phyloP scores from a whole-genome alignment of 345 rosid genomes.

The Euphorbia tirucalli region DNA sequence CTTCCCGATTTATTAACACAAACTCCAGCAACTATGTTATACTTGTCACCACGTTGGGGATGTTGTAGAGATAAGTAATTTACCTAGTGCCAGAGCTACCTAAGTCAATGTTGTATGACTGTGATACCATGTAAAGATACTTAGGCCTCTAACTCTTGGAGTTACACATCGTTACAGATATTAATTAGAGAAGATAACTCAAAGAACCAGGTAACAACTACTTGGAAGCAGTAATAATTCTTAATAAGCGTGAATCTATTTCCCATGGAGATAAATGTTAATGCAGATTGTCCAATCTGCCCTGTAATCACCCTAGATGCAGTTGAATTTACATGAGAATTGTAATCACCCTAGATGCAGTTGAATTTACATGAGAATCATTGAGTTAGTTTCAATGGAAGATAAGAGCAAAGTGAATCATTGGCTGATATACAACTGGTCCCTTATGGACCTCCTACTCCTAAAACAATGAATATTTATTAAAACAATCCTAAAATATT shows the following conservation, averaged over 20 bases:
- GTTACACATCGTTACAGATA: too few species aligned
- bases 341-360: slow-evolving; percentile 3
- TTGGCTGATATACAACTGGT: slow-evolving; percentile 23
- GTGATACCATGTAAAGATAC: too few species aligned
- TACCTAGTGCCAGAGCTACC: too few species aligned
- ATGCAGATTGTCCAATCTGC: slow-evolving; percentile 12
- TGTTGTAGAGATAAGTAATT: too few species aligned
- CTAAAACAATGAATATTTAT: slow-evolving; percentile 16
- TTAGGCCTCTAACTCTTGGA: too few species aligned
- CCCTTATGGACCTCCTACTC: slow-evolving; percentile 16
- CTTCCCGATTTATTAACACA: too few species aligned
- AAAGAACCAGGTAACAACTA: neutral
- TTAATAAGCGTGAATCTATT: neutral
- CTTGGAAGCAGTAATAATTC: neutral
- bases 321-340: slow-evolving; percentile 1
- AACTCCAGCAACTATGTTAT: too few species aligned
- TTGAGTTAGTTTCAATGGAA: slow-evolving; percentile 13
- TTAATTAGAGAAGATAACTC: too few species aligned
- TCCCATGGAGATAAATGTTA: neutral
- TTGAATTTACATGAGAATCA: slow-evolving; percentile 32
- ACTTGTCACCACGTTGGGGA: too few species aligned
- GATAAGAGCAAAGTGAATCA: slow-evolving; percentile 2
- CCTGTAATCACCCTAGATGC: slow-evolving; percentile 1
- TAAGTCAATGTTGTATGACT: too few species aligned
- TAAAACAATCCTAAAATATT: slow-evolving; percentile 21